phyloP scores from a whole-genome alignment of 2,329 filamentous ascomycete genomes.

The Fusarium albosuccineum region DNA sequence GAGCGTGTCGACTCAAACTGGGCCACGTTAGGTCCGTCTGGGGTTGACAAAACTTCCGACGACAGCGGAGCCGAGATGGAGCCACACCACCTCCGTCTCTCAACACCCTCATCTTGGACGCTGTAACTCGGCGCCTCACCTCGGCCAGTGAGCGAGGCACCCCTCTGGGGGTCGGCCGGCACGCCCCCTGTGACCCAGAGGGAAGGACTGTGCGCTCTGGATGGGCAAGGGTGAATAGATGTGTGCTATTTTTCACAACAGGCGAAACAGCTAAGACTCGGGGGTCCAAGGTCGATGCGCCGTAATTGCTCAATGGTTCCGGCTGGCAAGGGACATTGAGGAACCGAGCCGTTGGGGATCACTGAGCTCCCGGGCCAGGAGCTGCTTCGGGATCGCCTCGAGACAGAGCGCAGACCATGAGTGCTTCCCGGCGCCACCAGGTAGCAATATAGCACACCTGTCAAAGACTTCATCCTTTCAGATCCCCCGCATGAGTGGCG shows the following conservation, averaged over 20 bases:
- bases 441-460: slow-evolving; percentile 35
- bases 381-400: slow-evolving; percentile 42
- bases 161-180: slow-evolving; percentile 24
- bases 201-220: slow-evolving; percentile 30
- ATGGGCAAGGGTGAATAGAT: slow-evolving; percentile 35
- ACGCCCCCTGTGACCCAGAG: slow-evolving; percentile 35
- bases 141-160: slow-evolving; percentile 28
- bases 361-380: slow-evolving; percentile 23
- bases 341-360: slow-evolving; percentile 33
- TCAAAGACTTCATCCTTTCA: slow-evolving; percentile 35
- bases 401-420: slow-evolving; percentile 37
- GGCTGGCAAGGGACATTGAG: slow-evolving; percentile 30
- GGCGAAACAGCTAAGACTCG: slow-evolving; percentile 46
- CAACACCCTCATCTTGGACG: slow-evolving; percentile 25
- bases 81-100: slow-evolving; percentile 36
- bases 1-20: slow-evolving; percentile 46
- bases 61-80: slow-evolving; percentile 38
- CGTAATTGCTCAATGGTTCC: slow-evolving; percentile 39
- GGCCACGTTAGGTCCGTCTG: slow-evolving; percentile 48
- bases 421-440: slow-evolving; percentile 26
- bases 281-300: slow-evolving; percentile 32
- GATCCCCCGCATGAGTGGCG: slow-evolving; percentile 42
- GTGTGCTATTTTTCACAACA: slow-evolving; percentile 49
- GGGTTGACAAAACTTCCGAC: slow-evolving; percentile 49
- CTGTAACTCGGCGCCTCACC: slow-evolving; percentile 34